A percentile compares a stretch with the other conserved stretches of the same genome.
Conservation (phyloP, 805 yeast species). For the Sugiyamaella floridensis region DNA sequence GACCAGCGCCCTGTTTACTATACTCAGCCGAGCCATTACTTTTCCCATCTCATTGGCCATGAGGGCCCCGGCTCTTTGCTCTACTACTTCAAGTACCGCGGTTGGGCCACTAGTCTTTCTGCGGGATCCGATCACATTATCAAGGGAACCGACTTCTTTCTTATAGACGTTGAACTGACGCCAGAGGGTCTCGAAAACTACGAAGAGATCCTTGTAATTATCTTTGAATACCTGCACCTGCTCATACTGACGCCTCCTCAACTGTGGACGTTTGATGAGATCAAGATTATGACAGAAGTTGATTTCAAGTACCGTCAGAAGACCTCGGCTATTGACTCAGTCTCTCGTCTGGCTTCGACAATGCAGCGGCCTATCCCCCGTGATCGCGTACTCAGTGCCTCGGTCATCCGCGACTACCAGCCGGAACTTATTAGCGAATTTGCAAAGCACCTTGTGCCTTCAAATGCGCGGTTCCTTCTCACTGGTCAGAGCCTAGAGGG, state of each 20-base stretch:
- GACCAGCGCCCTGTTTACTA: conserved; percentile 63
- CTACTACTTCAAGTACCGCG: conserved; percentile 56
- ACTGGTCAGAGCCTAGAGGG: conserved; percentile 47
- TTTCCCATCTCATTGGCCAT: conserved; percentile 82
- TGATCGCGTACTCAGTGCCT: conserved; percentile 50
- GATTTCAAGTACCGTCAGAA: conserved; percentile 79
- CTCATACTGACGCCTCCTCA: conserved; percentile 54
- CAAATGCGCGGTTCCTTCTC: conserved; percentile 55
- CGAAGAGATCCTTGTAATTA: conserved; percentile 48
- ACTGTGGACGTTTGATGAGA: conserved; percentile 74
- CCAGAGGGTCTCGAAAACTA: conserved; percentile 56
- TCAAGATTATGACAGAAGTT: conserved; percentile 58
- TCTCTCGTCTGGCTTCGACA: conserved; percentile 54
- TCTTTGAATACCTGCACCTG: conserved; percentile 70
- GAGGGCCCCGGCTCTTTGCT: conserved; percentile 85
- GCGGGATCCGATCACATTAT: conserved; percentile 56
- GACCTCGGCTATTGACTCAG: conserved; percentile 62
- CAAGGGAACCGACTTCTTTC: conserved; percentile 58
- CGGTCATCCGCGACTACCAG: conserved; percentile 53
- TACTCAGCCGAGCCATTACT: conserved; percentile 61
- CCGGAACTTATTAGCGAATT: conserved; percentile 46
- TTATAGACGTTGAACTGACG: conserved; percentile 71
- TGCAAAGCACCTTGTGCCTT: conserved; percentile 43
- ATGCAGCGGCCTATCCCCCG: conserved; percentile 64
- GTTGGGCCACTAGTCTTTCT: conserved; percentile 75